Evolutionary conservation across 495 filamentous ascomycete genomes (phyloP).

Genomic region (Daldinia loculata): DNA sequence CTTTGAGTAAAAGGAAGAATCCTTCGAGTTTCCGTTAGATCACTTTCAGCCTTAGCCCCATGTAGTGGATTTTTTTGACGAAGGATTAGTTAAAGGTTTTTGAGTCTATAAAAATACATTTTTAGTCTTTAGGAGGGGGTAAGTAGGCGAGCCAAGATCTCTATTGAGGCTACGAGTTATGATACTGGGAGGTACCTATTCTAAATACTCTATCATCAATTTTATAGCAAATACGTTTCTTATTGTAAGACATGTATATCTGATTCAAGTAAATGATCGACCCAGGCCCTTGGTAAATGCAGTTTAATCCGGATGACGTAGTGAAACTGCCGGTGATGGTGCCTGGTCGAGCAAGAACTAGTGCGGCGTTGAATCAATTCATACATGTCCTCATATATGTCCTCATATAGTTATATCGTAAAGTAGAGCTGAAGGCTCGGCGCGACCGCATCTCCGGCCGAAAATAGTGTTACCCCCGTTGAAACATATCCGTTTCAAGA

Average conservation of each 20-base stretch:
- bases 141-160: neutral
- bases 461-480: constrained; percentile 13
- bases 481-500: constrained; percentile 38
- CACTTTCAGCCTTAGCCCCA: neutral
- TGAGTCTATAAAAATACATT: neutral
- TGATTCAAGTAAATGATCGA: neutral
- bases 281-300: neutral
- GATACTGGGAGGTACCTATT: neutral
- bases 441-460: constrained; percentile 13
- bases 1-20: neutral
- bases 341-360: neutral
- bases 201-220: neutral
- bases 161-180: neutral
- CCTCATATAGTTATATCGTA: neutral
- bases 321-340: neutral
- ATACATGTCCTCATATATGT: neutral
- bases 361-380: constrained; percentile 2
- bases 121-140: neutral
- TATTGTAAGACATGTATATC: neutral
- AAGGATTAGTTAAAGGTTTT: neutral
- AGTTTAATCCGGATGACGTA: neutral
- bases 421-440: neutral
- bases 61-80: neutral
- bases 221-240: neutral
- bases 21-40: neutral